phyloP scores from a whole-genome alignment of 768 basidiomycete species.

The Boletus vinaceobasis region DNA sequence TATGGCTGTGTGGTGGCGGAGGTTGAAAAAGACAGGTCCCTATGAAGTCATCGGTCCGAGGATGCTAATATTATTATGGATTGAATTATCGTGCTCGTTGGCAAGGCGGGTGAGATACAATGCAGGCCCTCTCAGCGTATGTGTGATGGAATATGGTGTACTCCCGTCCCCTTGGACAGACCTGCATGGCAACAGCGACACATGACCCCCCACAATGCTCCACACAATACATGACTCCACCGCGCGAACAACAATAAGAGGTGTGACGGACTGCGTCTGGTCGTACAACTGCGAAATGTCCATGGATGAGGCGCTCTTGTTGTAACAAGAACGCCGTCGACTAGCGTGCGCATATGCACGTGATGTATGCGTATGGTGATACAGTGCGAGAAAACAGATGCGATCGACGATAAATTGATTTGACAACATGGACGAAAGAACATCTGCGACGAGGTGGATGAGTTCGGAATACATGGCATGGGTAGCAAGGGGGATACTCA shows the following conservation, averaged over 20 bases:
- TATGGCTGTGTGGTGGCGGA: constrained; percentile 1
- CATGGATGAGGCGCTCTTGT: constrained; percentile 7
- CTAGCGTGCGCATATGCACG: constrained; percentile 36
- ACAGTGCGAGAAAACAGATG: constrained; percentile 30
- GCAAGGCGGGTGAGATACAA: neutral
- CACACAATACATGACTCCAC: constrained; percentile 5
- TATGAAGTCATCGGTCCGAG: constrained; percentile 30
- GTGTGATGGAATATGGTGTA: constrained; percentile 6
- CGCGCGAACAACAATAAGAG: constrained; percentile 9
- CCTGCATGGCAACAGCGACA: constrained; percentile 23
- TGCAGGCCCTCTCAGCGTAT: constrained; percentile 9
- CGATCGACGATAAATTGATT: constrained; percentile 30
- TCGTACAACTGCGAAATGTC: constrained; percentile 29
- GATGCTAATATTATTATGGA: neutral
- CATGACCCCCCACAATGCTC: constrained; percentile 12
- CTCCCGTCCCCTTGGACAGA: constrained; percentile 15
- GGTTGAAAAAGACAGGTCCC: constrained; percentile 1
- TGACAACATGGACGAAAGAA: constrained; percentile 27
- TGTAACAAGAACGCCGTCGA: constrained; percentile 10
- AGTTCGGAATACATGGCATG: too few relatives aligned
- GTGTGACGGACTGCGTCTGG: constrained; percentile 12
- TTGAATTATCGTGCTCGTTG: neutral
- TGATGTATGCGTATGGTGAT: constrained; percentile 33
- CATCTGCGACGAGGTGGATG: constrained; percentile 10
- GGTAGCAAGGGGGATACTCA: constrained; percentile 17